These are phyloP conservation scores for Sporobolomyces phaffii DNA, from an alignment of 768 basidiomycete genomes.

Conservation along the genomic window DNA sequence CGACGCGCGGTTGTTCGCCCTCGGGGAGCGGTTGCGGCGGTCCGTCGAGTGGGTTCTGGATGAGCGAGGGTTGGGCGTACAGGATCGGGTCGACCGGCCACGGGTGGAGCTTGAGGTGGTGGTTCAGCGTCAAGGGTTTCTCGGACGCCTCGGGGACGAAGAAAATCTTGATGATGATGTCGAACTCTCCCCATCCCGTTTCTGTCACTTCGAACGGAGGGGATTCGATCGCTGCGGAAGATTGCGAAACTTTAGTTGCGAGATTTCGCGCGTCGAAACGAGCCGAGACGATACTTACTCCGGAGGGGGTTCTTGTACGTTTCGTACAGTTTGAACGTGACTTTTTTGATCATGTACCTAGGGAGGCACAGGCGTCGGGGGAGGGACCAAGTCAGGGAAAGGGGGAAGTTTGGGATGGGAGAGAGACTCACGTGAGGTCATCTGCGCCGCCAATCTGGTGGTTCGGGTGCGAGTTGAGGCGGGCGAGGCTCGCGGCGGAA, in stretches of 20 bases:
- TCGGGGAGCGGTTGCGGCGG: conserved; percentile 3
- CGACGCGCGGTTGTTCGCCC: neutral
- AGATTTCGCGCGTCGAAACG: too few species aligned
- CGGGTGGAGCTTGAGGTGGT: conserved; percentile 91
- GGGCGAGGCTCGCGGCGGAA: conserved; percentile 67
- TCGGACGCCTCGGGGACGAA: conserved; percentile 86
- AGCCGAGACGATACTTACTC: too few species aligned
- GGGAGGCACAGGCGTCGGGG: conserved; percentile 44
- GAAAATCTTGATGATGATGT: conserved; percentile 82
- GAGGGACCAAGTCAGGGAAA: neutral
- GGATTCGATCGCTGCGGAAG: conserved; percentile 90
- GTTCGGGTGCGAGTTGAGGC: conserved; percentile 32
- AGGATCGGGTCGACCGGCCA: conserved; percentile 52
- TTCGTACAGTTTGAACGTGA: conserved; percentile 95
- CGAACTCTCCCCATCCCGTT: conserved; percentile 99
- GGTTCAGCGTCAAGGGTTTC: conserved; percentile 77
- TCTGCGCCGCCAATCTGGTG: conserved; percentile 42
- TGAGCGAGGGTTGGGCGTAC: conserved; percentile 13
- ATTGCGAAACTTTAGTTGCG: too few species aligned
- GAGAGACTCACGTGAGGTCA: conserved; percentile 30
- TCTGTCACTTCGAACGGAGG: conserved; percentile 92
- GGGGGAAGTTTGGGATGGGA: too few species aligned
- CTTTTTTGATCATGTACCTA: conserved; percentile 85
- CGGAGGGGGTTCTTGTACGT: conserved; percentile 85
- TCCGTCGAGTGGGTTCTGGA: conserved; percentile 5